phyloP scores from a whole-genome alignment of 441 rosid genomes.

The Flueggea neowawraea region DNA sequence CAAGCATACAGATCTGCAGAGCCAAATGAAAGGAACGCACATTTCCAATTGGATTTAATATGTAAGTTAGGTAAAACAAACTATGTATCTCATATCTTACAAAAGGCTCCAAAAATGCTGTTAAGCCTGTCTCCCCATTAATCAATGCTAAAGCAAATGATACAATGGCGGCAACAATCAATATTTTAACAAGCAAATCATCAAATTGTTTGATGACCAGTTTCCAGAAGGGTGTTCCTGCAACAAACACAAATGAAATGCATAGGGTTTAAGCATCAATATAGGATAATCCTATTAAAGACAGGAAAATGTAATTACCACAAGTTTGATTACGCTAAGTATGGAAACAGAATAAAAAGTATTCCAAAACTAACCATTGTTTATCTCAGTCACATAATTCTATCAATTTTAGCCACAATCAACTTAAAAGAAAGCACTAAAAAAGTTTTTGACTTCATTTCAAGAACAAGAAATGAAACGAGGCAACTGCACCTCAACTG shows the following conservation, averaged over 20 bases:
- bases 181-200: slow-evolving; percentile 98
- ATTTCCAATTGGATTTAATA: slow-evolving; percentile 2
- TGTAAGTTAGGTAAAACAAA: neutral
- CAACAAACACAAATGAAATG: slow-evolving; percentile 28
- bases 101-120: slow-evolving; percentile 98
- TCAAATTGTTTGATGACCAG: slow-evolving; percentile 95
- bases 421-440: no score
- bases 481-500: no score
- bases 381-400: no score
- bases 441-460: no score
- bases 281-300: neutral
- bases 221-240: slow-evolving; percentile 99
- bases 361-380: no score
- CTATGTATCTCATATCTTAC: slow-evolving; percentile 41
- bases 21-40: neutral
- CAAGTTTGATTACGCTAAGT: no score
- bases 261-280: slow-evolving; percentile 9
- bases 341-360: no score
- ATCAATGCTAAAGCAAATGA: slow-evolving; percentile 89
- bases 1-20: slow-evolving; percentile 15
- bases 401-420: no score
- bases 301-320: neutral
- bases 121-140: slow-evolving; percentile 95
- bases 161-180: slow-evolving; percentile 90
- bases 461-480: no score